Percentiles rank a stretch among this genome's conserved stretches.
These are phyloP conservation scores for Tardiomyces blankii DNA, from an alignment of 1,139 yeast species.

Conservation along the genomic window DNA sequence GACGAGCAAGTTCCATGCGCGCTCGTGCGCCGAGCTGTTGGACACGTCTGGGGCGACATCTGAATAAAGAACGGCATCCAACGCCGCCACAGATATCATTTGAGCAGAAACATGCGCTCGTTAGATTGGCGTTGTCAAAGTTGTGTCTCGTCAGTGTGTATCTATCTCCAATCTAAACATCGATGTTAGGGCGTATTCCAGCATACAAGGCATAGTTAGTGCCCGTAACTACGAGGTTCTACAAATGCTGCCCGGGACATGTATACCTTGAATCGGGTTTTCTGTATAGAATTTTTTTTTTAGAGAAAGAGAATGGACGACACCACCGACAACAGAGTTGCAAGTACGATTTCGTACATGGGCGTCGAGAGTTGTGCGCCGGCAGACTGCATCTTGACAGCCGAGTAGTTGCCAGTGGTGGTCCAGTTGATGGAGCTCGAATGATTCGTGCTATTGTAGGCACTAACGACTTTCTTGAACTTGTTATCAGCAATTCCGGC, in stretches of 20 bases:
- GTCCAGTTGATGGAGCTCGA: neutral
- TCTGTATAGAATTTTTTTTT: too few species aligned
- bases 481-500: neutral
- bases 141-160: neutral
- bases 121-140: neutral
- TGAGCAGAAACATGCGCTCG: neutral
- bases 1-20: neutral
- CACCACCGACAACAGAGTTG: neutral
- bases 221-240: too few species aligned
- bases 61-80: neutral
- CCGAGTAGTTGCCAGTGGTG: neutral
- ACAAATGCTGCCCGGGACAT: too few species aligned
- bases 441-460: neutral
- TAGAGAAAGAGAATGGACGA: neutral
- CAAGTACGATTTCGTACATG: neutral
- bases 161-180: too few species aligned
- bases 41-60: neutral
- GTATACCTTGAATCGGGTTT: too few species aligned
- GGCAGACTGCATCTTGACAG: neutral
- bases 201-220: too few species aligned
- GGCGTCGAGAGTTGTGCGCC: neutral
- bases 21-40: neutral
- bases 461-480: neutral
- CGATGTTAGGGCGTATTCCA: too few species aligned
- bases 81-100: neutral